Percentiles rank a stretch among this genome's conserved stretches.
These are phyloP conservation scores for Diaporthe longicolla DNA, from an alignment of 2,329 filamentous ascomycete species.

Conservation along the genomic window DNA sequence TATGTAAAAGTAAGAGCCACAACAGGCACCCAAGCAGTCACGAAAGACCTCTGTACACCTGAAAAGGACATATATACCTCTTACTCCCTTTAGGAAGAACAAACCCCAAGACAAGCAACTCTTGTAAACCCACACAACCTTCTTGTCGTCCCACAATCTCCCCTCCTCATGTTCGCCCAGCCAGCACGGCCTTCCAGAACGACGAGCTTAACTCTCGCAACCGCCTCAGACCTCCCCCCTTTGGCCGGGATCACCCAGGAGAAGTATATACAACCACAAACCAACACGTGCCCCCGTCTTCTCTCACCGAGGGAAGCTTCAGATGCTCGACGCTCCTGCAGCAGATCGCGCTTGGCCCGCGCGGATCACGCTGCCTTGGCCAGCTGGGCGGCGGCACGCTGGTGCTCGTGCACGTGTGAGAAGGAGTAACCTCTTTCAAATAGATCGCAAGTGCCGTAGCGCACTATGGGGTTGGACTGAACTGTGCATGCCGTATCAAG, in stretches of 20 bases:
- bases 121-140: background rate
- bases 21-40: too few relatives aligned
- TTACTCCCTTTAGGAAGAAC: background rate
- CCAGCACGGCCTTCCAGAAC: background rate
- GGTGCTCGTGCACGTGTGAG: conserved; percentile 15
- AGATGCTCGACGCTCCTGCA: conserved; percentile 25
- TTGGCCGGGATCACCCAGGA: background rate
- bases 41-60: too few relatives aligned
- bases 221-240: background rate
- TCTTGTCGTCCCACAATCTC: conserved; percentile 3
- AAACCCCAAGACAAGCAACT: background rate
- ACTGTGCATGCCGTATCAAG: background rate
- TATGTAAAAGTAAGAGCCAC: too few relatives aligned
- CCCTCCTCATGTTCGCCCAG: background rate
- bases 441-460: background rate
- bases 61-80: too few relatives aligned
- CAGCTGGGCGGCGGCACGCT: background rate
- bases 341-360: conserved; percentile 30
- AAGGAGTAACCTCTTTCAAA: background rate
- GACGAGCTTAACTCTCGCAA: background rate
- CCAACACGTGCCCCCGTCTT: background rate
- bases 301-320: background rate
- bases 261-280: background rate
- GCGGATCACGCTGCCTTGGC: conserved; percentile 24
- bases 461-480: background rate